These are phyloP conservation scores for Backusella liffmaniae DNA, from an alignment of 192 early-diverging fungal species.

Conservation along the genomic window DNA sequence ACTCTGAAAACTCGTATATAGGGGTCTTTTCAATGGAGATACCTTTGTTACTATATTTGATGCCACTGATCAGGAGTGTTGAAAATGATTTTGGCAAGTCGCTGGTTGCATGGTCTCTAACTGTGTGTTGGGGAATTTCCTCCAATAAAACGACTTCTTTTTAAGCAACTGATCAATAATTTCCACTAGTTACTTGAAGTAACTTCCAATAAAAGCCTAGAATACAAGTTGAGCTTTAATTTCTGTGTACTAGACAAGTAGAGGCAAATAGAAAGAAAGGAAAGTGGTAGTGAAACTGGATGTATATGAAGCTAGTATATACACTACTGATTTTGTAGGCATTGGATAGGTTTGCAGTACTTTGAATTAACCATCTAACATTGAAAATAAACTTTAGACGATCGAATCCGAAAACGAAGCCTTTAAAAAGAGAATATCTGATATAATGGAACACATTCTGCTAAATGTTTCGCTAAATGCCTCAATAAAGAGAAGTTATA, in stretches of 20 bases:
- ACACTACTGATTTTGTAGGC: constrained; percentile 34
- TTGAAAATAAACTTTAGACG: background rate
- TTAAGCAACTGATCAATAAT: no score
- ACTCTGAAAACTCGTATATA: no score
- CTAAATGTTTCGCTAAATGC: no score
- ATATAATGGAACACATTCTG: constrained; percentile 23
- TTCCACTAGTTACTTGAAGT: background rate
- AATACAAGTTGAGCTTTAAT: background rate
- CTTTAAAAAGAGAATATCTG: constrained; percentile 24
- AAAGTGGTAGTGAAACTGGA: constrained; percentile 23
- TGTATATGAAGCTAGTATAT: constrained; percentile 22
- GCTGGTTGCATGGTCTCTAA: no score
- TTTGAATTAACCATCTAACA: background rate
- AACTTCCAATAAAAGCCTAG: background rate
- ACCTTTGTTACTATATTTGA: no score
- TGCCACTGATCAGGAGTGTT: no score
- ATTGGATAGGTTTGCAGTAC: background rate
- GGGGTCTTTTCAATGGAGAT: no score
- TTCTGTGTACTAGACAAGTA: constrained; percentile 4
- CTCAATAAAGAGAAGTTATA: no score
- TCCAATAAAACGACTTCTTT: no score
- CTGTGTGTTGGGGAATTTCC: no score
- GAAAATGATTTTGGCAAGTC: no score
- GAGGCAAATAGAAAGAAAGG: constrained; percentile 15
- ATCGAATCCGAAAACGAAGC: constrained; percentile 28